Conservation (phyloP, 2,329 filamentous ascomycete genomes). For the Botryosphaeria dothidea region DNA sequence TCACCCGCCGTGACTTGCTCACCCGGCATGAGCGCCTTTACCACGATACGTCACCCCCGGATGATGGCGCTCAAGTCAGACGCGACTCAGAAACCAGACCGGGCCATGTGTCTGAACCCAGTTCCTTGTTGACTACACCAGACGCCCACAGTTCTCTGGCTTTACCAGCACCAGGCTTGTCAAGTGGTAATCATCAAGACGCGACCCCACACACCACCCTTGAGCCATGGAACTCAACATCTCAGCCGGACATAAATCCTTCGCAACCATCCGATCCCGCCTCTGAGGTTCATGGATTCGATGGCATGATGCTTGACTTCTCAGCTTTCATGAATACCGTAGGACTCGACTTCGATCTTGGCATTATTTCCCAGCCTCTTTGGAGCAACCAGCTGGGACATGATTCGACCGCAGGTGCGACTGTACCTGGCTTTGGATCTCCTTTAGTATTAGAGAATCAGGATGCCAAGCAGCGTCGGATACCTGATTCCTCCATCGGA, state of each 20-base stretch:
- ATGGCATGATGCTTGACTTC: slow-evolving; percentile 1
- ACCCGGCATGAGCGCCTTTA: slow-evolving; percentile 18
- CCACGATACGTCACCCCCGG: slow-evolving; percentile 22
- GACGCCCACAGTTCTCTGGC: no score
- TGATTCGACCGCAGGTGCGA: neutral
- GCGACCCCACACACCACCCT: no score
- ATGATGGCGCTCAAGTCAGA: neutral
- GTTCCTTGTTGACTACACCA: no score
- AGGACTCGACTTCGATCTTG: slow-evolving; percentile 5
- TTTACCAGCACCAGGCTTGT: no score
- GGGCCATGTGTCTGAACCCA: no score
- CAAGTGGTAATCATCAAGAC: no score
- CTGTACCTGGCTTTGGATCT: no score
- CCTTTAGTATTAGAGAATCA: neutral
- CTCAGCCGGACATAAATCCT: no score
- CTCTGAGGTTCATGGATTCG: neutral
- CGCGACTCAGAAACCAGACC: neutral
- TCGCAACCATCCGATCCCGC: neutral
- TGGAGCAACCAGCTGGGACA: neutral
- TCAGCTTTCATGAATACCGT: neutral
- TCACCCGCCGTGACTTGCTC: neutral
- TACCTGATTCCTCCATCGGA: slow-evolving; percentile 1
- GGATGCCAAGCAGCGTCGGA: neutral
- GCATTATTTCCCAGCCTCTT: neutral
- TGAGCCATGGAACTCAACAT: no score